Percentiles rank a stretch among this genome's conserved stretches.
These are phyloP conservation scores for Starmerella bombi DNA, from an alignment of 805 yeast species.

Conservation along the genomic window DNA sequence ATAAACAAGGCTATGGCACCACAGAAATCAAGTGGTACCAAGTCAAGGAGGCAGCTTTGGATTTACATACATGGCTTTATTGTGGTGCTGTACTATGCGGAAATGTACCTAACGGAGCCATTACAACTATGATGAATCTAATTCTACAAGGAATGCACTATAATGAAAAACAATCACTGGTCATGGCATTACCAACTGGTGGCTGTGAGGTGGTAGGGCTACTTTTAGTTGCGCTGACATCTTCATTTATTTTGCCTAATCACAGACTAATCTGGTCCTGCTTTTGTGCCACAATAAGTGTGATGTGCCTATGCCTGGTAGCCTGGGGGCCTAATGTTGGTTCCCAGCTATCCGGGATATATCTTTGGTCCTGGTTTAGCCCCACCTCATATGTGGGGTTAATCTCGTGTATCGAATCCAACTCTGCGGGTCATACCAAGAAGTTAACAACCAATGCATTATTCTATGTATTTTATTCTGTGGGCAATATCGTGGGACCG, in stretches of 20 bases:
- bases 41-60: constrained; percentile 38
- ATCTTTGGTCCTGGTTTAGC: constrained; percentile 8
- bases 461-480: constrained; percentile 38
- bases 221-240: constrained; percentile 4
- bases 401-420: constrained; percentile 30
- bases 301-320: constrained; percentile 13
- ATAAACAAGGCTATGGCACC: constrained; percentile 48
- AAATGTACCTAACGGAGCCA: constrained; percentile 44
- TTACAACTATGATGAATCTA: constrained; percentile 38
- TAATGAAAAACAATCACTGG: constrained; percentile 29
- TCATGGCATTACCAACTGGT: constrained; percentile 35
- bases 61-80: constrained; percentile 38
- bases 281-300: constrained; percentile 1
- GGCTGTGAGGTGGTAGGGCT: constrained; percentile 30
- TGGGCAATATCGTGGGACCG: constrained; percentile 45
- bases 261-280: constrained; percentile 12
- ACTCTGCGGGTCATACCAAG: constrained; percentile 47
- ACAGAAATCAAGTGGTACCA: constrained; percentile 43
- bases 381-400: constrained; percentile 11
- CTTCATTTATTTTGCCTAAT: constrained; percentile 3
- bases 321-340: constrained; percentile 19
- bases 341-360: constrained; percentile 15
- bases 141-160: constrained; percentile 35
- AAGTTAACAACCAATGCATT: constrained; percentile 37
- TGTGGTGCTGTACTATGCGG: constrained; percentile 32